Percentiles rank a stretch among this genome's conserved stretches.
Conservation (phyloP, 2,329 filamentous ascomycete species). For the Ophiostoma ulmi region DNA sequence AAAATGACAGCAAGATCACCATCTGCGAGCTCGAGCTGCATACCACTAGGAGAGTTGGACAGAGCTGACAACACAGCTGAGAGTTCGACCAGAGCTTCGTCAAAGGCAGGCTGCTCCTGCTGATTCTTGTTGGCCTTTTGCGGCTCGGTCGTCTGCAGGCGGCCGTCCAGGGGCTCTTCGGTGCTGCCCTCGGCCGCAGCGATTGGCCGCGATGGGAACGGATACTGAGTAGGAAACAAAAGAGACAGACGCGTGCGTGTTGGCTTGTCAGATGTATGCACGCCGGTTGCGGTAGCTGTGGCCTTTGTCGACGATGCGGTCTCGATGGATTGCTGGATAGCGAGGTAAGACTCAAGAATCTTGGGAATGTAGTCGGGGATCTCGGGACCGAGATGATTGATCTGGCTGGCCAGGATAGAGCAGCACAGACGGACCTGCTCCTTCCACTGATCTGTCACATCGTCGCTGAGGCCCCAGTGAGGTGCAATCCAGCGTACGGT, state of each 20-base stretch:
- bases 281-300: background rate
- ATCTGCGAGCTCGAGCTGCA: slow-evolving; percentile 69
- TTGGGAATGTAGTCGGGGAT: slow-evolving; percentile 87
- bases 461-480: slow-evolving; percentile 76
- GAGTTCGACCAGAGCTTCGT: slow-evolving; percentile 83
- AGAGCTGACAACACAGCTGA: slow-evolving; percentile 81
- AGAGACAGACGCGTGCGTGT: slow-evolving; percentile 69
- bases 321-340: slow-evolving; percentile 56
- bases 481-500: slow-evolving; percentile 87
- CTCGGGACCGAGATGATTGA: slow-evolving; percentile 70
- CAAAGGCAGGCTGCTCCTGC: slow-evolving; percentile 52
- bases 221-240: slow-evolving; percentile 83
- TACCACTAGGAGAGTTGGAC: slow-evolving; percentile 66
- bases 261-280: slow-evolving; percentile 29
- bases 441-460: slow-evolving; percentile 78
- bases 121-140: slow-evolving; percentile 10
- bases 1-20: slow-evolving; percentile 70
- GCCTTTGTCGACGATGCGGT: background rate
- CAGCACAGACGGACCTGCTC: slow-evolving; percentile 92
- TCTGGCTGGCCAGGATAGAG: slow-evolving; percentile 82
- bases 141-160: background rate
- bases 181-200: slow-evolving; percentile 31
- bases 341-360: slow-evolving; percentile 81
- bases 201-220: slow-evolving; percentile 71
- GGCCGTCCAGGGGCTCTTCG: slow-evolving; percentile 33